Conservation (phyloP, 257 asterid genomes). For the Plectranthus barbatus region DNA sequence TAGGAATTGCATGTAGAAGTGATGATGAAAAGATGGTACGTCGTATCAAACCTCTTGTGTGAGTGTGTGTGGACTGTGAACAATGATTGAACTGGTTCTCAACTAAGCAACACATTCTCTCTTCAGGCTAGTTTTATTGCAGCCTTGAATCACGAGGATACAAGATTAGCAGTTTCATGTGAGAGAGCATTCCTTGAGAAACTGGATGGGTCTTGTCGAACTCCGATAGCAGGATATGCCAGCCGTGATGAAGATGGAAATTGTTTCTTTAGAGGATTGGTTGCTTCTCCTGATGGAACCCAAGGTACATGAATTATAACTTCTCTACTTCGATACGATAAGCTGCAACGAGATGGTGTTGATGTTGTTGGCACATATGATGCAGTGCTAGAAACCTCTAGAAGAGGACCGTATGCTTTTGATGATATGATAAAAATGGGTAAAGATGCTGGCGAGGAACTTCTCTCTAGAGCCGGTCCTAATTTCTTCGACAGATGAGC, state of each 20-base stretch:
- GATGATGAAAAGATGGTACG: slow-evolving; percentile 82
- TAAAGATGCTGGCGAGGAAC: slow-evolving; percentile 85
- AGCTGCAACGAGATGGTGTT: too few species aligned
- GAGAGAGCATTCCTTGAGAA: slow-evolving; percentile 85
- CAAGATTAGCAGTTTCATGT: slow-evolving; percentile 78
- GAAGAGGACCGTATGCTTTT: slow-evolving; percentile 57
- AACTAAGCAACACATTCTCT: too few species aligned
- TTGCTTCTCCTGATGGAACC: slow-evolving; percentile 92
- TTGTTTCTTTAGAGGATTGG: slow-evolving; percentile 68
- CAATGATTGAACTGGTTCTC: not conserved
- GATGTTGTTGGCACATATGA: too few species aligned
- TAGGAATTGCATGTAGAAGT: slow-evolving; percentile 84
- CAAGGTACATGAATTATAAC: slow-evolving; percentile 41
- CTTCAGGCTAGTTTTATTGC: slow-evolving; percentile 68
- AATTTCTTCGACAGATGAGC: slow-evolving; percentile 52
- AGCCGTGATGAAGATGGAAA: slow-evolving; percentile 59
- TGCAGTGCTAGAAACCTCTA: slow-evolving; percentile 75
- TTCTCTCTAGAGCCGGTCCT: slow-evolving; percentile 74
- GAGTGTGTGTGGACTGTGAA: not conserved
- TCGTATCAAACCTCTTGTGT: not conserved
- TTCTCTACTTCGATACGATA: too few species aligned
- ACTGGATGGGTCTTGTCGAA: slow-evolving; percentile 89
- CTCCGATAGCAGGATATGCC: slow-evolving; percentile 95
- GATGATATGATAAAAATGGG: slow-evolving; percentile 85
- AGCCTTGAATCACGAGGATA: slow-evolving; percentile 86